Evolutionary conservation across 352 stramenopile species (phyloP).

Genomic region (Plasmopara halstedii): DNA sequence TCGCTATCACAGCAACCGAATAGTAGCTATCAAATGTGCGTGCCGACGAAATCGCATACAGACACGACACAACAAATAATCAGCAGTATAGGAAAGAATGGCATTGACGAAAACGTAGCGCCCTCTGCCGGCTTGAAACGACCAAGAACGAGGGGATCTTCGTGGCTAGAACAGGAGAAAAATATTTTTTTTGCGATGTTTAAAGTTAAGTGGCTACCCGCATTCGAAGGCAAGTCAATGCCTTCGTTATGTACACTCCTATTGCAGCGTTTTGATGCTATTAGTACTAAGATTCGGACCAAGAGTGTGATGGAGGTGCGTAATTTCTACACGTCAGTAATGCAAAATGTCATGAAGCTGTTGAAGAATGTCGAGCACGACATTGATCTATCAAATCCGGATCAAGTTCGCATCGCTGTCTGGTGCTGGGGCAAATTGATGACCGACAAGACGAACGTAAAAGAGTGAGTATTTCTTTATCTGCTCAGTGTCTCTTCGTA

Average conservation of each 20-base stretch:
- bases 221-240: slow-evolving; percentile 4
- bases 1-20: slow-evolving; percentile 11
- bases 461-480: slow-evolving; percentile 20
- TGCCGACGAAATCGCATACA: slow-evolving; percentile 5
- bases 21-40: slow-evolving; percentile 10
- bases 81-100: slow-evolving; percentile 4
- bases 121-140: slow-evolving; percentile 10
- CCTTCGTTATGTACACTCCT: slow-evolving; percentile 37
- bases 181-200: slow-evolving; percentile 64
- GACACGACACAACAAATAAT: slow-evolving; percentile 3
- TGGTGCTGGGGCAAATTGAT: slow-evolving; percentile 69
- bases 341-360: slow-evolving; percentile 39
- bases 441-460: slow-evolving; percentile 27
- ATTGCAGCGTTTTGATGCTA: slow-evolving; percentile 46
- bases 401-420: slow-evolving; percentile 64
- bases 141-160: slow-evolving; percentile 18
- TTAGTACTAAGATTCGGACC: slow-evolving; percentile 53
- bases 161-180: slow-evolving; percentile 50
- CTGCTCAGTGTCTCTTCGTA: background rate
- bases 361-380: slow-evolving; percentile 42
- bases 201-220: slow-evolving; percentile 54
- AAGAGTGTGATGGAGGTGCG: slow-evolving; percentile 56
- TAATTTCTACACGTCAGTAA: slow-evolving; percentile 48
- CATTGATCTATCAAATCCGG: slow-evolving; percentile 51
- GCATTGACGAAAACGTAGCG: slow-evolving; percentile 4